Base-by-base conservation (phyloP, 805 yeast genomes). In the Starmerella ratchasimensis region DNA sequence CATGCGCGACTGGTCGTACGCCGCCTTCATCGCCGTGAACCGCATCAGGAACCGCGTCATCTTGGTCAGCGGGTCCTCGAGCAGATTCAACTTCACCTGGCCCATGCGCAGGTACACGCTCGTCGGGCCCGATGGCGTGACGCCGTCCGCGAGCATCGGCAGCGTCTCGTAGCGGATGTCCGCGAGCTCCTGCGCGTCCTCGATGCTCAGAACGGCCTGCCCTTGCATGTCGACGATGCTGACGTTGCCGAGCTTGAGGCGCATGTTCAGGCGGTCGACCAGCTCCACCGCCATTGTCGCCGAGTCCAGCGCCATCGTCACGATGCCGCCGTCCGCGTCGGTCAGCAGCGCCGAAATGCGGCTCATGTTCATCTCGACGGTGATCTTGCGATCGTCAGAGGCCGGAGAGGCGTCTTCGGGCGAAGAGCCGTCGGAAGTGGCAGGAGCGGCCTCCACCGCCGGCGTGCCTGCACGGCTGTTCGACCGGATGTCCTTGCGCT, bases 1-100 rank as follows among this genome's bases (percentile, higher is more conserved):
- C 50, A 78, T 82, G 41, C 97, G 69, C 0, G 97, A 93, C 16
- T 70, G 63, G 51, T 90, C 98, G 56, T 80, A 93, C n/a, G 86
- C 65, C 3, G 71, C 72, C 57, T 90, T 90, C 94, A 88, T 82
- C 48, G 70, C 70, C 41, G 74, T 77, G 51, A 93, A 80, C 48
- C 78, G 79, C 46, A 72, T 72, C 49, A 83, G 61, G 50, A 74
- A 88, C 9, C 68, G 64, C 22, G 78, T 51, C 9, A 93, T 68
- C 46, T 76, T 69, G 24, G 74, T 67, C 41, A 84, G 67, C 0
- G 96, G 79, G 42, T 74, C 79, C 49, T 88, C 94, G 14, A 39
- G 3, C 4, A 45, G 33, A 4, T 28, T 28, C 4, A 90, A 58
- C 40, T 71, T 72, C 47, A 82, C 62, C 0, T 94, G 73, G 0